phyloP scores from a whole-genome alignment of 257 asterid species.

The Misopates orontium region DNA sequence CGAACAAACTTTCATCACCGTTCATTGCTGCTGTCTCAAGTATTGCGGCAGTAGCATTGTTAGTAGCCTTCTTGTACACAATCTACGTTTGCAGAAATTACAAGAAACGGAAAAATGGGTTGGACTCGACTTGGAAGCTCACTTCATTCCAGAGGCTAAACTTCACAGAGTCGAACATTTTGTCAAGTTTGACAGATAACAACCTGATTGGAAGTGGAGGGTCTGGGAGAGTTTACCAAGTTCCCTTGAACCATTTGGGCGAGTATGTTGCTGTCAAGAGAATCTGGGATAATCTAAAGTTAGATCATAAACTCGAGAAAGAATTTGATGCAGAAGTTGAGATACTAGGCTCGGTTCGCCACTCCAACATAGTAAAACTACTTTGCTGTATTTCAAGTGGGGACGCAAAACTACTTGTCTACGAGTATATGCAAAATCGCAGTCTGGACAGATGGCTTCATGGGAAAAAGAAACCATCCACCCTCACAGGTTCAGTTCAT shows the following conservation, averaged over 20 bases:
- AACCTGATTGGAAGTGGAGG: conserved; percentile 80
- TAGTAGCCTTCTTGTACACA: conserved; percentile 44
- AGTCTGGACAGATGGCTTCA: conserved; percentile 87
- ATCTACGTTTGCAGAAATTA: conserved; percentile 44
- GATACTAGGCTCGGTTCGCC: conserved; percentile 68
- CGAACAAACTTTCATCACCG: conserved; percentile 36
- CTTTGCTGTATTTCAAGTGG: conserved; percentile 70
- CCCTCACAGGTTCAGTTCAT: conserved; percentile 39
- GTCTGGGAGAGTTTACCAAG: conserved; percentile 77
- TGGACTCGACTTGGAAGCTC: conserved; percentile 62
- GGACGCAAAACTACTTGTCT: conserved; percentile 66
- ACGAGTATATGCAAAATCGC: conserved; percentile 74
- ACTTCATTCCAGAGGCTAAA: conserved; percentile 73
- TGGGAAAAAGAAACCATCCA: conserved; percentile 29
- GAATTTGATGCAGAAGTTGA: conserved; percentile 69
- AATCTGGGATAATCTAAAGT: conserved; percentile 46
- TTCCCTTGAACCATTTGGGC: conserved; percentile 45
- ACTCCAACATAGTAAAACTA: conserved; percentile 73
- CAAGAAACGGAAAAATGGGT: conserved; percentile 36
- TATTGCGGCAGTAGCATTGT: conserved; percentile 45
- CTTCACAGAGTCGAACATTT: conserved; percentile 61
- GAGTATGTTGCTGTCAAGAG: conserved; percentile 74
- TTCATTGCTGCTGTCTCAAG: conserved; percentile 65
- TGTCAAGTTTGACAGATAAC: conserved; percentile 53
- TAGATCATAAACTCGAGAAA: conserved; percentile 58